Evolutionary conservation across 2,329 filamentous ascomycete genomes (phyloP).

Genomic region (Scortechinia acanthostroma): DNA sequence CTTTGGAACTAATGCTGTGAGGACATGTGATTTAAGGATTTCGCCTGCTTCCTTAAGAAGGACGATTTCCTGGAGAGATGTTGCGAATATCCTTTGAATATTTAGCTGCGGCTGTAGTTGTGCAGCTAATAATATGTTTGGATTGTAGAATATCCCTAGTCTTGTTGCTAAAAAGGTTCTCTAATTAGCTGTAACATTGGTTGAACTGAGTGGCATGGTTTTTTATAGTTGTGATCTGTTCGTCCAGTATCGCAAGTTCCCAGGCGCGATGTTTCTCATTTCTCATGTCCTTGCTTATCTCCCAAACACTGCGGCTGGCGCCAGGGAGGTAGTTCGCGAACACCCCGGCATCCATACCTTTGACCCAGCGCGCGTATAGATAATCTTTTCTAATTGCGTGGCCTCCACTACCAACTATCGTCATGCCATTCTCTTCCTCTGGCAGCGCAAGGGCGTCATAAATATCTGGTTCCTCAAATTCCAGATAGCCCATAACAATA

Average conservation of each 20-base stretch:
- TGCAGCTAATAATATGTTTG: slow-evolving; percentile 45
- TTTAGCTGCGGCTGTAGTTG: slow-evolving; percentile 48
- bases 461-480: slow-evolving; percentile 35
- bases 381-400: slow-evolving; percentile 34
- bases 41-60: slow-evolving; percentile 66
- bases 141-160: slow-evolving; percentile 13
- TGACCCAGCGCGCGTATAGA: slow-evolving; percentile 43
- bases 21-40: slow-evolving; percentile 54
- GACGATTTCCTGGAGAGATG: slow-evolving; percentile 45
- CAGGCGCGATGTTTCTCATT: too few relatives aligned
- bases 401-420: slow-evolving; percentile 31
- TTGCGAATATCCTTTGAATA: slow-evolving; percentile 38
- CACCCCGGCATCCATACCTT: slow-evolving; percentile 32
- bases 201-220: slow-evolving; percentile 5
- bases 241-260: neutral
- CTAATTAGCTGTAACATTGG: slow-evolving; percentile 16
- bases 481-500: slow-evolving; percentile 30
- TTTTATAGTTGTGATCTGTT: neutral
- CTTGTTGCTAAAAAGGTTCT: slow-evolving; percentile 18
- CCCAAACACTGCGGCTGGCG: slow-evolving; percentile 37
- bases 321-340: slow-evolving; percentile 20
- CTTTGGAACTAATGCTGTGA: slow-evolving; percentile 49
- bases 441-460: slow-evolving; percentile 50
- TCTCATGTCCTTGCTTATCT: too few relatives aligned
- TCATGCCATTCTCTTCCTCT: slow-evolving; percentile 31